A percentile compares a stretch with the other conserved stretches of the same genome.
Evolutionary conservation across 2,329 filamentous ascomycete genomes (phyloP).

Genomic region (Sclerotinia spermophila): DNA sequence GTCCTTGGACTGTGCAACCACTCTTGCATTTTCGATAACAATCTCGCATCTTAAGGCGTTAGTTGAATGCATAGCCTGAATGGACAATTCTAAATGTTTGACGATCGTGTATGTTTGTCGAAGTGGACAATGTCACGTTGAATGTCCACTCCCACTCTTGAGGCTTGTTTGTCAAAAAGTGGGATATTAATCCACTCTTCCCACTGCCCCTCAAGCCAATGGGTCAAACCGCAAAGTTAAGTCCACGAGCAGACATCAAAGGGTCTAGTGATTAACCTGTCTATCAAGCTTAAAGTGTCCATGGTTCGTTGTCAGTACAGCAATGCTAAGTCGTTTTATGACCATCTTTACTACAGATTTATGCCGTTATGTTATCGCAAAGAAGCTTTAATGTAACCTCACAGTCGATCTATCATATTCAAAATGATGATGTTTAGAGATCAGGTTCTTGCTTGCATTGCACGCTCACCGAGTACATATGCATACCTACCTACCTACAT

Average conservation of each 20-base stretch:
- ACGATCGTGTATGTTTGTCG: background rate
- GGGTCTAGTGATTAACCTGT: background rate
- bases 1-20: background rate
- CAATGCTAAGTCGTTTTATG: background rate
- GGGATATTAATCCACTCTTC: background rate
- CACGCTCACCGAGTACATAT: conserved; percentile 2
- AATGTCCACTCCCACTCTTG: background rate
- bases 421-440: background rate
- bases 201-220: background rate
- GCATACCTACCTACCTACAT: background rate
- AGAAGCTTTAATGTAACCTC: background rate
- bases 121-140: background rate
- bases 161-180: conserved; percentile 2
- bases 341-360: background rate
- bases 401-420: background rate
- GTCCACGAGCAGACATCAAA: background rate
- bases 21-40: background rate
- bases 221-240: background rate
- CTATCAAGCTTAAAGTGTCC: background rate
- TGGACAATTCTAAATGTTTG: background rate
- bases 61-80: background rate
- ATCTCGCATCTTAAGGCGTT: background rate
- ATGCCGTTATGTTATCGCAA: background rate
- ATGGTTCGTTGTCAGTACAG: background rate
- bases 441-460: background rate